These are phyloP conservation scores for Planoprotostelium fungivorum DNA, from an alignment of 78 protist genomes.

Conservation along the genomic window DNA sequence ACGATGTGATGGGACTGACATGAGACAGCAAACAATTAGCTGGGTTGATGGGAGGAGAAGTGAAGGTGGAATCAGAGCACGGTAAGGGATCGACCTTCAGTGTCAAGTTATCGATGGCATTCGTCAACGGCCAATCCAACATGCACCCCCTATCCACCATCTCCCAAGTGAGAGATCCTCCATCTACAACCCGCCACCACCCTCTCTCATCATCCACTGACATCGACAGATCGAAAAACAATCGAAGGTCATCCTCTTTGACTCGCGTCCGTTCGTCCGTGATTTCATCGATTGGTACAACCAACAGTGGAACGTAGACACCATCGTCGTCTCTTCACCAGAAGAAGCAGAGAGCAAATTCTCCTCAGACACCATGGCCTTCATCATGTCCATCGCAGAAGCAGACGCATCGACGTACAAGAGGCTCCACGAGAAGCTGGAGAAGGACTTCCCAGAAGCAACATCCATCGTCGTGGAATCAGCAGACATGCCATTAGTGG, in stretches of 20 bases:
- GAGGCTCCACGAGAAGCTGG: neutral
- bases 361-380: neutral
- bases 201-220: neutral
- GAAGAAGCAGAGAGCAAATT: neutral
- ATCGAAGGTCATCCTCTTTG: neutral
- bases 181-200: neutral
- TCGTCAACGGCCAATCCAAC: neutral
- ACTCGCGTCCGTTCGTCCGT: neutral
- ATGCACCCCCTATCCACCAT: neutral
- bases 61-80: neutral
- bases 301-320: neutral
- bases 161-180: neutral
- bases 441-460: neutral
- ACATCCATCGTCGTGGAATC: neutral
- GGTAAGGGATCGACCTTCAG: neutral
- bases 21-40: neutral
- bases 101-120: neutral
- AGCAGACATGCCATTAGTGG: neutral
- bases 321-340: neutral
- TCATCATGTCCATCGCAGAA: neutral
- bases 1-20: too few species aligned
- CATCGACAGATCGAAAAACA: neutral
- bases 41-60: neutral
- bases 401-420: neutral
- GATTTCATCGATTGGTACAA: neutral